phyloP scores from a whole-genome alignment of 305 asterid genomes.

The Fraxinus latifolia region DNA sequence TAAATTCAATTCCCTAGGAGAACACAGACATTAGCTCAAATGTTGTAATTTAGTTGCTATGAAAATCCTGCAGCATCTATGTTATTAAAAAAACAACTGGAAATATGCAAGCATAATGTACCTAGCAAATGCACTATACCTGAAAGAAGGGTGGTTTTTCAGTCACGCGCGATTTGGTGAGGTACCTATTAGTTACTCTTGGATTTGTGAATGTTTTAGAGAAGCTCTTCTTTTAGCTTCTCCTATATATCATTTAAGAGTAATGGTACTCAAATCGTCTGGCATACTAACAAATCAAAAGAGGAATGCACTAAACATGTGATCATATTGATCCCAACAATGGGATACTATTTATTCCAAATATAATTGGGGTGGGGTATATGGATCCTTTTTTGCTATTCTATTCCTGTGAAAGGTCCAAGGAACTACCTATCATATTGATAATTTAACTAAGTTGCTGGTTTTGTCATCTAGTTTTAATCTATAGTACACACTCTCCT shows the following conservation, averaged over 20 bases:
- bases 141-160: not conserved
- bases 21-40: not conserved
- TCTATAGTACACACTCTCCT: not conserved
- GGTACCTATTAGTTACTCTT: not conserved
- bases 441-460: not conserved
- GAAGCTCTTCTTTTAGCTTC: not conserved
- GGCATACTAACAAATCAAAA: not conserved
- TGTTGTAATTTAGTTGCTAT: not conserved
- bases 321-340: not conserved
- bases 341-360: not conserved
- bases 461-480: not conserved
- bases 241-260: not conserved
- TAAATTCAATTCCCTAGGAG: slow-evolving; percentile 3
- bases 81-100: not conserved
- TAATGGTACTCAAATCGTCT: not conserved
- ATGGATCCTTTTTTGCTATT: not conserved
- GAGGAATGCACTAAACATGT: not conserved
- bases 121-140: not conserved
- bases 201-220: not conserved
- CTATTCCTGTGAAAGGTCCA: not conserved
- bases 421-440: not conserved
- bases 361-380: not conserved
- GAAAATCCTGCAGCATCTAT: not conserved
- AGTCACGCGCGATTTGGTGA: not conserved
- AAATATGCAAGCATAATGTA: not conserved